Evolutionary conservation across 768 basidiomycete genomes (phyloP), one percentile per base, ranked within the genome.

Genomic region (Tricholoma hemisulphureum): DNA sequence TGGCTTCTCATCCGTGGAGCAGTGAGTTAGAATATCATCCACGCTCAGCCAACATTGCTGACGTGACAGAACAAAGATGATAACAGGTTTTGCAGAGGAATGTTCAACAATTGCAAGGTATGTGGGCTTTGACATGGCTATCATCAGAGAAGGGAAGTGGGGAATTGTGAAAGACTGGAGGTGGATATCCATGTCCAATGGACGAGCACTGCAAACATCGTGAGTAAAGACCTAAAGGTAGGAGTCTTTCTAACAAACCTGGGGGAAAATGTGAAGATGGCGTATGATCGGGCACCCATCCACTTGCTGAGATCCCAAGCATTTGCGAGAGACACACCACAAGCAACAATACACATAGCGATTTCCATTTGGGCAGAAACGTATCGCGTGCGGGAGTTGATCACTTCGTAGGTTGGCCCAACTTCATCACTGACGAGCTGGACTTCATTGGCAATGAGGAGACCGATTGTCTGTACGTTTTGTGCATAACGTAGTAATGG

Each of bases 91-190:
- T 4, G 83, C 80, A 0, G 86, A 82, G 0, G 97, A 88, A 62
- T 94, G 87, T 67, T 99, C 96, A 41, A 87, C 77, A 59, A 98
- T 89, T 26, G 95, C 88, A 6, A 98, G 83, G 70, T 98, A 98
- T 0, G 96, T 92, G 0, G 97, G 97, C 69, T 98, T 98, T 9
- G 95, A 95, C 97, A 99, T 98, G 45, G 95, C 84, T 58, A 98
- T 93, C 96, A 99, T 98, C 39, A 99, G 78, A 0, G 95, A 97
- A 0, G 97, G 95, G 85, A 96, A 97, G 67, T 98, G 97, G 16
- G 95, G 93, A 46, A 95, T 92, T 26, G 84, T 84, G 78, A 97
- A 99, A 37, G 91, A 94, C 67, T 99, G 97, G 6, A 99, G 76
- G 67, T 98, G 95, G 50, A 99, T 95, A 58, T 98, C 94, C 87